phyloP scores from a whole-genome alignment of 352 stramenopile species.

The Thraustotheca clavata region DNA sequence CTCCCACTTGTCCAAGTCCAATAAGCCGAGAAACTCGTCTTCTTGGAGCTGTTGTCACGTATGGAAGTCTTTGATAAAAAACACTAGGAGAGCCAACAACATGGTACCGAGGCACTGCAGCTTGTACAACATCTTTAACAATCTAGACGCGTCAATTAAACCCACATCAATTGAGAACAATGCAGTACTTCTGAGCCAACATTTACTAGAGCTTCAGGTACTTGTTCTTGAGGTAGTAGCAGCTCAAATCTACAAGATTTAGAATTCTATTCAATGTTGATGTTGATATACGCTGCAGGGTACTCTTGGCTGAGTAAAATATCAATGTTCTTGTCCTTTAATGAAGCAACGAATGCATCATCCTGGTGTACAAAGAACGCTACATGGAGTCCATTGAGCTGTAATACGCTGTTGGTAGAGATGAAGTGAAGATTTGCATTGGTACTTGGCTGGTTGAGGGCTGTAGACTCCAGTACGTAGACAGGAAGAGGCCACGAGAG shows the following conservation, averaged over 20 bases:
- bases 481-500: constrained; percentile 45
- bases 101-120: constrained; percentile 62
- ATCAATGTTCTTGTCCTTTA: background rate
- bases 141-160: background rate
- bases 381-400: constrained; percentile 38
- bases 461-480: constrained; percentile 62
- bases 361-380: constrained; percentile 50
- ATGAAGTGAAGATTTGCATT: constrained; percentile 24
- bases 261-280: too few relatives aligned
- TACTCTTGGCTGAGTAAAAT: constrained; percentile 4
- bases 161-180: background rate
- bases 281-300: too few relatives aligned
- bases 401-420: constrained; percentile 24
- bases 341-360: constrained; percentile 17
- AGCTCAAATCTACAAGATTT: constrained; percentile 40
- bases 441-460: constrained; percentile 29
- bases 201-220: constrained; percentile 38
- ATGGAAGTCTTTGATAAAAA: constrained; percentile 73
- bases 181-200: constrained; percentile 7
- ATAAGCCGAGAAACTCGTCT: constrained; percentile 70
- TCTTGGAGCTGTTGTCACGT: constrained; percentile 32
- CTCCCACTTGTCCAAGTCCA: constrained; percentile 46
- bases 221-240: constrained; percentile 47
- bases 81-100: constrained; percentile 41
- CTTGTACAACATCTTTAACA: constrained; percentile 33